Base-by-base conservation (phyloP, 352 stramenopile species). In the Globisporangium cederbergense region DNA sequence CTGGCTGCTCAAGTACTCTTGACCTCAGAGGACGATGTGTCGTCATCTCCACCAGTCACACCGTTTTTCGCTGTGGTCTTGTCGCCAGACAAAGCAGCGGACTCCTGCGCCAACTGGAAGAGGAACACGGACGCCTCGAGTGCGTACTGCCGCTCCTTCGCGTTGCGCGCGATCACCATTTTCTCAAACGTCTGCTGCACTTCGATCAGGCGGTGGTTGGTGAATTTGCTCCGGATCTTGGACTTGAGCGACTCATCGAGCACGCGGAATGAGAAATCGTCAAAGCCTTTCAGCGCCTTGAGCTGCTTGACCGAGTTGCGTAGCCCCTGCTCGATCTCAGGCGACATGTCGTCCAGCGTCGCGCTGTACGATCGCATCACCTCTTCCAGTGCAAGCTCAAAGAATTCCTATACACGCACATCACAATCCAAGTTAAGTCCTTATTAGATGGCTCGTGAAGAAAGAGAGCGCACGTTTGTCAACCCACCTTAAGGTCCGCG, bases 121-220 rank as follows among this genome's bases (percentile, higher is more conserved):
- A 90, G 52, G 32, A 75, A 86, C 22, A 92, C 68, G 2, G 72
- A 70, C 11, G 77, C 73, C 36, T 93, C 83, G 54, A 84, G 79
- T 20, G 83, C 81, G 7, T 80, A 18, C 49, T 84, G 75, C 16
- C 77, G 73, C 49, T 90, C 81, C 38, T 76, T 70, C 14, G 71
- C 54, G 51, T 70, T 83, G 45, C 73, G 75, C 0, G 81, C 83
- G 49, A 88, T 74, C 56, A 93, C 74, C 8, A 91, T 59, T 34
- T 72, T 77, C 58, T 91, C 79, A 38, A 91, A 93, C 13, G 72
- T 75, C 40, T 82, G 76, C 67, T 93, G 83, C 28, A 91, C 65
- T 49, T 88, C 80, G 4, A 86, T 76, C 10, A 91, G 66, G 14
- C 81, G 76, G 56, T 90, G 79, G 49, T 88, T 79, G 18, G 71